A percentile compares a stretch with the other conserved stretches of the same genome.
Evolutionary conservation across 164 flowering plant species (phyloP).

Genomic region (Vitis cinerea): DNA sequence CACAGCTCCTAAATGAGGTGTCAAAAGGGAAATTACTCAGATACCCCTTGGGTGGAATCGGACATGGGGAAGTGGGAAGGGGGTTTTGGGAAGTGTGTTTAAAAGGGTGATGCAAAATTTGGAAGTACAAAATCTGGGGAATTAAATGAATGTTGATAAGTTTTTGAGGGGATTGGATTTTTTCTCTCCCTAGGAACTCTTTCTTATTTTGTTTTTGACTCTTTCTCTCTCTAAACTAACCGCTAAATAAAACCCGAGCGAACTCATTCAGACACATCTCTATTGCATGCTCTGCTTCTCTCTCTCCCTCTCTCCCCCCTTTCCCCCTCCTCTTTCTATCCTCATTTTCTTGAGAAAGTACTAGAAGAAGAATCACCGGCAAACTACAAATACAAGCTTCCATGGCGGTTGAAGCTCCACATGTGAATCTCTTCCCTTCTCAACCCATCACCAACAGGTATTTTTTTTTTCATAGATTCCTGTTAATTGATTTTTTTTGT

Average conservation of each 20-base stretch:
- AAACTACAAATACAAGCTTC: constrained; percentile 7
- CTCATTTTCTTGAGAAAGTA: not conserved
- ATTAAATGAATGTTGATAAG: too few species aligned
- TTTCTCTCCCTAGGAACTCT: too few species aligned
- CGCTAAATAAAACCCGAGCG: constrained; percentile 21
- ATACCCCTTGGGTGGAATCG: too few species aligned
- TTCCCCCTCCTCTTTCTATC: not conserved
- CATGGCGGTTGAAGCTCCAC: constrained; percentile 63
- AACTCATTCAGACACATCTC: constrained; percentile 21
- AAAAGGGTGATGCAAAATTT: too few species aligned
- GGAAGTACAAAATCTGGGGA: too few species aligned
- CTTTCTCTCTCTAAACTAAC: constrained; percentile 15
- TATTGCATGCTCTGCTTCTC: constrained; percentile 23
- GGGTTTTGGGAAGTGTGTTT: too few species aligned
- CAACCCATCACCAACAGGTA: too few species aligned
- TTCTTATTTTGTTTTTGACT: not conserved
- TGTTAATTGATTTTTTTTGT: not conserved
- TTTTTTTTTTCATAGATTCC: too few species aligned
- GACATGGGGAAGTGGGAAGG: too few species aligned
- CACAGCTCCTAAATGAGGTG: not conserved
- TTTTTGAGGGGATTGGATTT: too few species aligned
- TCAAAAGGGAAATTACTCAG: too few species aligned
- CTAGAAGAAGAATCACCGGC: not conserved
- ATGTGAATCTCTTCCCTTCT: too few species aligned
- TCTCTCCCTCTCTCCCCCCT: constrained; percentile 6